These are phyloP conservation scores for Astragalus membranaceus DNA, from an alignment of 306 rosid species.

Conservation along the genomic window DNA sequence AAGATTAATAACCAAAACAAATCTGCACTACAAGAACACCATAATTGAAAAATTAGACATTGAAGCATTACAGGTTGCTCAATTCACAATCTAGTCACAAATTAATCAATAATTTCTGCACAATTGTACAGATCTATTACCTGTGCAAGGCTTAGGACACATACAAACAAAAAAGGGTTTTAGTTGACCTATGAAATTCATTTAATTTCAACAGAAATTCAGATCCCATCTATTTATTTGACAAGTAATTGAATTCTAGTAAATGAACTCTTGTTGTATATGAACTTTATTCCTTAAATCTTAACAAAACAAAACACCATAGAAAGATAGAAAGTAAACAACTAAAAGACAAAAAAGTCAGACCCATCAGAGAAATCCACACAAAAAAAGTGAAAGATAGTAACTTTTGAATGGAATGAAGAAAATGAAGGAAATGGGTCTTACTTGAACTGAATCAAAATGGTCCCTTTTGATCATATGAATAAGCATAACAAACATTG, in stretches of 20 bases:
- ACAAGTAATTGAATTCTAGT: neutral
- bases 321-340: neutral
- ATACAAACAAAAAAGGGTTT: neutral
- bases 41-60: neutral
- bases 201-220: neutral
- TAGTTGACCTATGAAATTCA: neutral
- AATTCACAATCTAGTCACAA: neutral
- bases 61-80: neutral
- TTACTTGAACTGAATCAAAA: constrained; percentile 80
- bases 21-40: constrained; percentile 1
- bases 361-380: neutral
- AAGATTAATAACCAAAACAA: neutral
- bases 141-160: neutral
- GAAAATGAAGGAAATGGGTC: neutral
- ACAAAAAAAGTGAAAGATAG: neutral
- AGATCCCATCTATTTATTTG: constrained; percentile 6
- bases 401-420: neutral
- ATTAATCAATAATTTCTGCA: constrained; percentile 8
- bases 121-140: constrained; percentile 26
- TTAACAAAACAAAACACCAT: neutral
- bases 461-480: constrained; percentile 97
- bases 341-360: neutral
- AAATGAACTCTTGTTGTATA: neutral
- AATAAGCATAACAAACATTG: constrained; percentile 98
- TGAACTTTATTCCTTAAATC: neutral